These are phyloP conservation scores for Trichoderma asperelloides DNA, from an alignment of 495 filamentous ascomycete species.

Conservation along the genomic window DNA sequence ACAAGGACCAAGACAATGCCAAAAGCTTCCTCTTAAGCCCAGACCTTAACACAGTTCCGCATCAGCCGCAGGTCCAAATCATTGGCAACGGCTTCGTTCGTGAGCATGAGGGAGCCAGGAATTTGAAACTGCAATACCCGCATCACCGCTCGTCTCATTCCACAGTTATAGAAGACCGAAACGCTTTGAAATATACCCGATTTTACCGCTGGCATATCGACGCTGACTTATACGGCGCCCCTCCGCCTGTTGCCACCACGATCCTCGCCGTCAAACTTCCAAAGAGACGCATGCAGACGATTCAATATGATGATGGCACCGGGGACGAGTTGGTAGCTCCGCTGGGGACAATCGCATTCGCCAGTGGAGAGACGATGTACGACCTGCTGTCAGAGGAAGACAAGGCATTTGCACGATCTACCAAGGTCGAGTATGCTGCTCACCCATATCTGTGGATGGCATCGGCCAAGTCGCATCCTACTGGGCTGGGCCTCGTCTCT, in stretches of 20 bases:
- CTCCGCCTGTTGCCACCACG: slow-evolving; percentile 60
- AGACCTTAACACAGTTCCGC: slow-evolving; percentile 67
- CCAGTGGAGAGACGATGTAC: slow-evolving; percentile 57
- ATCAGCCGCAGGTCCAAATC: slow-evolving; percentile 70
- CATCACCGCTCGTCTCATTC: slow-evolving; percentile 68
- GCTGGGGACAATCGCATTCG: slow-evolving; percentile 66
- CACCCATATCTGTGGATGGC: slow-evolving; percentile 76
- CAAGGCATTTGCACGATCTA: slow-evolving; percentile 53
- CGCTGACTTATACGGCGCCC: slow-evolving; percentile 66
- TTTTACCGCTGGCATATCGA: slow-evolving; percentile 79
- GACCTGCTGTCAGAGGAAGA: slow-evolving; percentile 54
- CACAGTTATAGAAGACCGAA: slow-evolving; percentile 47
- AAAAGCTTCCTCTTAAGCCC: slow-evolving; percentile 66
- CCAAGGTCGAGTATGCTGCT: slow-evolving; percentile 60
- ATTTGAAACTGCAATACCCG: slow-evolving; percentile 58
- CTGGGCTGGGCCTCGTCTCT: slow-evolving; percentile 56
- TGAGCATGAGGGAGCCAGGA: slow-evolving; percentile 55
- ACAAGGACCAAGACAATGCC: slow-evolving; percentile 61
- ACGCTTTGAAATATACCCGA: slow-evolving; percentile 57
- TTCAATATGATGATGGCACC: slow-evolving; percentile 58
- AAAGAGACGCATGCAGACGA: slow-evolving; percentile 50
- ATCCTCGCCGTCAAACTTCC: slow-evolving; percentile 61
- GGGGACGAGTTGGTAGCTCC: slow-evolving; percentile 57
- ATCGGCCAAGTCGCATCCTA: slow-evolving; percentile 50
- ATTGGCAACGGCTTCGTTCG: slow-evolving; percentile 65